Evolutionary conservation across 2,329 filamentous ascomycete species (phyloP).

Genomic region (Fusarium sp.): DNA sequence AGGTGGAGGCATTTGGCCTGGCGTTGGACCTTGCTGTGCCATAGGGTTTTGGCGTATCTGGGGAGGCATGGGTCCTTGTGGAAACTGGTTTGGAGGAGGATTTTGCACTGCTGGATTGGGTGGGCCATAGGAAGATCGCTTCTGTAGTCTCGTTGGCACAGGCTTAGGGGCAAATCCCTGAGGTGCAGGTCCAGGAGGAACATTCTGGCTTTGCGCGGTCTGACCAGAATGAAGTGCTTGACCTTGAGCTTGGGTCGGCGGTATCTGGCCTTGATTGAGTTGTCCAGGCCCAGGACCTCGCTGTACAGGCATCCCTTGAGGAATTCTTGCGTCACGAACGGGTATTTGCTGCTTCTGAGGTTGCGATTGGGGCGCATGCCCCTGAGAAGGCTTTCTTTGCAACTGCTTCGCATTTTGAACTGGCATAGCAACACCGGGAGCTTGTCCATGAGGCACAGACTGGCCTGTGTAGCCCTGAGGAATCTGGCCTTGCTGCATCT

Average conservation of each 20-base stretch:
- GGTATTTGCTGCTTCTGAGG: constrained; percentile 27
- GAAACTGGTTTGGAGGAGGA: constrained; percentile 18
- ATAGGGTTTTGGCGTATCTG: constrained; percentile 12
- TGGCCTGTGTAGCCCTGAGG: constrained; percentile 24
- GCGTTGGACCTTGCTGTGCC: constrained; percentile 1
- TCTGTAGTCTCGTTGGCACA: constrained; percentile 24
- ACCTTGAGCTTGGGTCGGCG: constrained; percentile 8
- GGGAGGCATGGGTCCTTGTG: constrained; percentile 8
- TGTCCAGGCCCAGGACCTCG: constrained; percentile 17
- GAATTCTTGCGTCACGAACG: constrained; percentile 5
- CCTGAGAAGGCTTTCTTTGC: constrained; percentile 41
- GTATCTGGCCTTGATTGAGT: constrained; percentile 12
- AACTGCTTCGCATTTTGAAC: constrained; percentile 30
- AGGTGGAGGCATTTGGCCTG: constrained; percentile 4
- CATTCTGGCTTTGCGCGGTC: constrained; percentile 8
- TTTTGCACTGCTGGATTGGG: constrained; percentile 21
- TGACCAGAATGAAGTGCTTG: constrained; percentile 19
- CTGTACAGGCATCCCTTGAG: constrained; percentile 8
- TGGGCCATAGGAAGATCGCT: constrained; percentile 32
- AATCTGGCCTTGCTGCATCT: constrained; percentile 21
- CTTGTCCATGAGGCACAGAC: constrained; percentile 10
- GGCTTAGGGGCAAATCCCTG: constrained; percentile 19
- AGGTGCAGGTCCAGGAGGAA: constrained; percentile 18
- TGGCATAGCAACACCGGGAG: constrained; percentile 5
- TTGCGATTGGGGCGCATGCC: constrained; percentile 16